Evolutionary conservation across 495 filamentous ascomycete genomes (phyloP).

Genomic region (Trichoderma orchidacearum): DNA sequence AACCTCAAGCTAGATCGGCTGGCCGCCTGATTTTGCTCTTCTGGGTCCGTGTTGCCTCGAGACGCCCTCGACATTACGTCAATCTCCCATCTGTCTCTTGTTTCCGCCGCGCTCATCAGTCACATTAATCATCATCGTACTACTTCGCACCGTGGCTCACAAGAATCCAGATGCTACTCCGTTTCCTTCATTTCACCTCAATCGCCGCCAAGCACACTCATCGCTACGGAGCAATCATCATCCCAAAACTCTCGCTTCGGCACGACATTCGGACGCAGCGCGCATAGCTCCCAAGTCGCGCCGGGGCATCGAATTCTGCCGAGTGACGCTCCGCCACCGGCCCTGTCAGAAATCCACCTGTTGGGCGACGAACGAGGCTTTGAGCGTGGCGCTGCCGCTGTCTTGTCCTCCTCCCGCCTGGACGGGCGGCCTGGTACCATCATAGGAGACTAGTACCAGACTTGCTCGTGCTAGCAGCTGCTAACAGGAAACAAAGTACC

Average conservation of each 20-base stretch:
- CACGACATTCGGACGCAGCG: not conserved
- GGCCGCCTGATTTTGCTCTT: not conserved
- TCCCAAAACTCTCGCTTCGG: not conserved
- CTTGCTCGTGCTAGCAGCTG: not conserved
- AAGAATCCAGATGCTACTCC: not conserved
- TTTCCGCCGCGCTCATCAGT: too few species aligned
- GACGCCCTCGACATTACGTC: not conserved
- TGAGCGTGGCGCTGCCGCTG: not conserved
- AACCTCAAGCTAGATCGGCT: not conserved
- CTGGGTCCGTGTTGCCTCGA: not conserved
- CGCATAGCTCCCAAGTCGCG: too few species aligned
- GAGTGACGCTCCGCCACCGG: slow-evolving; percentile 1
- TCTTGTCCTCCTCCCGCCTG: not conserved
- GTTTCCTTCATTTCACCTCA: not conserved
- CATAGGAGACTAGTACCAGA: not conserved
- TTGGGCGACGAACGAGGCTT: not conserved
- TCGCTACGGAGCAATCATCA: too few species aligned
- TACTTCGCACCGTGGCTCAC: too few species aligned
- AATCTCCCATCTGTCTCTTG: not conserved
- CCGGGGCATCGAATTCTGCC: slow-evolving; percentile 1
- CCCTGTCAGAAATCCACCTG: not conserved
- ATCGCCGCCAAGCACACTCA: too few species aligned
- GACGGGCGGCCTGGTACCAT: not conserved
- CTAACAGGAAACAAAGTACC: not conserved
- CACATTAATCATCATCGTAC: not conserved